Base-by-base conservation (phyloP, 495 filamentous ascomycete species). In the Sordaria brevicollis region DNA sequence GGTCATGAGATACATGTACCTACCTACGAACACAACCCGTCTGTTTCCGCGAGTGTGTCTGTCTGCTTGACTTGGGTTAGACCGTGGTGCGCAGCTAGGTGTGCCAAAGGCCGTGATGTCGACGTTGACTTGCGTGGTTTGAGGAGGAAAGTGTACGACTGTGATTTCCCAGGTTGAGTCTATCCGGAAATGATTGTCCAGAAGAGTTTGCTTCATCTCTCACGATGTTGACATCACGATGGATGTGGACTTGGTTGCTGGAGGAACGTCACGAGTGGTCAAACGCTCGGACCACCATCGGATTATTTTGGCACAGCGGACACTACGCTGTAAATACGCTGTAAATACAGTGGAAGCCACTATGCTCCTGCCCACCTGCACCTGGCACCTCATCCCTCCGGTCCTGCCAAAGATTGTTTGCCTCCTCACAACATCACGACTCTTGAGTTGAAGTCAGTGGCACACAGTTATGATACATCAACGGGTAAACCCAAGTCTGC, bases 51-150 rank as follows among this genome's bases (percentile, higher is more conserved):
- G 83, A 87, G 72, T 88, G 86, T 68, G 86, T 83, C 39, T 88
- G 87, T 67, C 76, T 88, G 4, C 75, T 87, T 4, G 81, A 81
- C 83, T 79, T 0, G 86, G 84, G 6, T 73, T 88, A 39, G 86
- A 88, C 70, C 85, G 85, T 49, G 86, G 82, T 3, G 81, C 80
- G 49, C 79, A 83, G 68, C 68, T 72, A 8, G n/a, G n/a, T n/a
- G 43, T 49, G 5, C 43, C 37, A 49, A 68, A 65, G 36, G 38
- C 70, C 54, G 69, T 73, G 37, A 71, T 74, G 68, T 71, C 73
- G 19, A 67, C 35, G 0, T 19, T 31, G 67, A 67, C 33, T 21
- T 72, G 21, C 39, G 54, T 6, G 39, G n/a, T n/a, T n/a, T n/a
- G n/a, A n/a, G n/a, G n/a, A n/a, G 57, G 9, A 67, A 69, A 35